These are phyloP conservation scores for Bipolaris zeicola DNA, from an alignment of 2,329 filamentous ascomycete genomes.

Conservation along the genomic window DNA sequence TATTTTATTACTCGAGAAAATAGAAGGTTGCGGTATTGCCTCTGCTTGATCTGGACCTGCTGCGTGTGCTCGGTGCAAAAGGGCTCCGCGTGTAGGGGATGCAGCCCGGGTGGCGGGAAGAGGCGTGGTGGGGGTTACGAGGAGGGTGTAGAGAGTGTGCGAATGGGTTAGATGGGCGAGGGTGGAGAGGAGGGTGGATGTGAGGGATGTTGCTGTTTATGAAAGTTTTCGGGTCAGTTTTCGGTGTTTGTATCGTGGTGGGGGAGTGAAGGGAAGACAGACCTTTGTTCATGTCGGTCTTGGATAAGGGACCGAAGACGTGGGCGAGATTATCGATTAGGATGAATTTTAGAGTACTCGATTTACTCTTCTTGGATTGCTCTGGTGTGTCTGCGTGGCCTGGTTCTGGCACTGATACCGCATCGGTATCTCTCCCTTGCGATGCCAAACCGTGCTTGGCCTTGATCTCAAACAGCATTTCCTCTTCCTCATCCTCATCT, in stretches of 20 bases:
- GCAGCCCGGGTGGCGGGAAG: slow-evolving; percentile 16
- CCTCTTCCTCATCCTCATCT: slow-evolving; percentile 47
- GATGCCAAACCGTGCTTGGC: not conserved
- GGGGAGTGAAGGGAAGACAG: slow-evolving; percentile 15
- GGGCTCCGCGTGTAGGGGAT: slow-evolving; percentile 4
- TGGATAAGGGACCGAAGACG: slow-evolving; percentile 46
- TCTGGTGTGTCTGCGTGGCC: not conserved
- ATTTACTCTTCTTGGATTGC: not conserved
- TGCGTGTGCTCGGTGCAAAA: not conserved
- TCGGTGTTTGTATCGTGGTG: slow-evolving; percentile 5
- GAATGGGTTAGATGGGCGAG: slow-evolving; percentile 48
- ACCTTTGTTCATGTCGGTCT: slow-evolving; percentile 47
- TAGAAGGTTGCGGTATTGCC: slow-evolving; percentile 38
- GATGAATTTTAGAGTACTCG: slow-evolving; percentile 32
- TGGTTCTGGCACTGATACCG: not conserved
- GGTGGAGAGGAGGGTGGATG: slow-evolving; percentile 50
- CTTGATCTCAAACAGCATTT: slow-evolving; percentile 47
- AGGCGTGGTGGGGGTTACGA: slow-evolving; percentile 43
- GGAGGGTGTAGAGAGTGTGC: slow-evolving; percentile 49
- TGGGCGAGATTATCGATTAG: slow-evolving; percentile 50
- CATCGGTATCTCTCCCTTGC: not conserved
- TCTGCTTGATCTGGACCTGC: slow-evolving; percentile 3
- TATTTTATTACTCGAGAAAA: slow-evolving; percentile 48
- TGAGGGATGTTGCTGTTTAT: slow-evolving; percentile 46
- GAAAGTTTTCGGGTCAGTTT: not conserved